These are phyloP conservation scores for Paraurostyla sp. DNA, from an alignment of 73 alveolate species.

Conservation along the genomic window DNA sequence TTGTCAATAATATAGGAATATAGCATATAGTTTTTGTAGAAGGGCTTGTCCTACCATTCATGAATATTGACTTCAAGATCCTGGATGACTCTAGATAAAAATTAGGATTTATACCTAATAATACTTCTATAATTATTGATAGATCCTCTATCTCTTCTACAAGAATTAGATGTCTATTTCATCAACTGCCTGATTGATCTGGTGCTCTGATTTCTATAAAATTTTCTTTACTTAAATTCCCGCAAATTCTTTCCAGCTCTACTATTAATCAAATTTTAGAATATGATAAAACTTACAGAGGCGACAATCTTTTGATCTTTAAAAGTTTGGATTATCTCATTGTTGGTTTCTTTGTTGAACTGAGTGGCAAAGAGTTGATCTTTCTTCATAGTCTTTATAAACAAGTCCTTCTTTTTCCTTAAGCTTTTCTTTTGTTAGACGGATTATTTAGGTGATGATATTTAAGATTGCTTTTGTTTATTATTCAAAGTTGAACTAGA, in stretches of 20 bases:
- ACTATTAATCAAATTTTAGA: neutral
- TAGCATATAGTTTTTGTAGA: conserved; percentile 32
- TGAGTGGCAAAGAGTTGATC: neutral
- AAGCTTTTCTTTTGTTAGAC: neutral
- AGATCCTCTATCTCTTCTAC: neutral
- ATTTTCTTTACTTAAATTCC: neutral
- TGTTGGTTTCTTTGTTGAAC: conserved; percentile 27
- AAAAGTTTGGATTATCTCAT: conserved; percentile 8
- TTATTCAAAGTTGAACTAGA: too few species aligned
- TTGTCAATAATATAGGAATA: conserved; percentile 10
- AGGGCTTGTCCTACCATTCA: conserved; percentile 48
- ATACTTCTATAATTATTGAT: neutral
- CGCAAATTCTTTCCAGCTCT: conserved; percentile 30
- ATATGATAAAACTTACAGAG: neutral
- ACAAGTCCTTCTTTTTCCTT: conserved; percentile 2
- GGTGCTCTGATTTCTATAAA: neutral
- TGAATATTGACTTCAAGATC: neutral
- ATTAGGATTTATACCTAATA: neutral
- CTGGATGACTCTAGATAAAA: neutral
- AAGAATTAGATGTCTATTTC: neutral
- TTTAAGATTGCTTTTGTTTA: too few species aligned
- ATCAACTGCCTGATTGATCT: too few species aligned
- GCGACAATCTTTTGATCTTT: neutral
- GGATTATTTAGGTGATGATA: too few species aligned
- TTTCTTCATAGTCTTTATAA: conserved; percentile 9